Base-by-base conservation (phyloP, 495 filamentous ascomycete genomes). In the Penicillium chermesinum region DNA sequence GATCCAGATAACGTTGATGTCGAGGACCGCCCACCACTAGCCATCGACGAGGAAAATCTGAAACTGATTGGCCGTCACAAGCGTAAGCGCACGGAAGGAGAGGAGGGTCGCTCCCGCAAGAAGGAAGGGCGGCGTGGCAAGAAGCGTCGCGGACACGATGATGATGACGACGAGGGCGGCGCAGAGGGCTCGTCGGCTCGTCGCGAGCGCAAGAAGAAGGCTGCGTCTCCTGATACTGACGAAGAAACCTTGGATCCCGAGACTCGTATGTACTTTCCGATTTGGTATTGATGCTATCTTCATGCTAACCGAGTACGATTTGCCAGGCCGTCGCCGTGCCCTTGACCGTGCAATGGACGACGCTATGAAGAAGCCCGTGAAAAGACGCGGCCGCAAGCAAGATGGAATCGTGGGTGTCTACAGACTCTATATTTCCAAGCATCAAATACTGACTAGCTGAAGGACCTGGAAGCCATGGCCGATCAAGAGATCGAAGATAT, bases 401-500 rank as follows among this genome's bases (percentile, higher is more conserved):
- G 89, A 91, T 66, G 88, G 88, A 48, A 87, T 95, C 62, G 88
- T 91, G 81, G 38, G 84, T 47, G 18, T 3, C 16, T 16, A 19
- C 18, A n/a, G 8, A 17, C 5, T 21, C 9, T 33, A 34, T 1
- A 2, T 3, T 36, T 1, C 16, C 27, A 17, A 4, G 21, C 30
- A 13, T 17, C 27, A 17, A 30, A 38, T 36, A 41, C 42, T 53
- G 35, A 58, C 49, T 54, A 61, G 53, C 9, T 25, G n/a, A 53
- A 91, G 86, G 91, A 98, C 56, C 74, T 97, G 48, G 91, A 96
- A 64, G 81, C 83, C 53, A 83, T 87, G 71, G 83, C 88, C 49
- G 93, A 97, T 67, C 84, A 87, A 17, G 85, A 91, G 54, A 94
- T 99, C 53, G 88, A 90, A 38, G 74, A 81, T 44, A 85, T 97